Conservation (phyloP, 352 stramenopile genomes). For the Phytophthora sp. region DNA sequence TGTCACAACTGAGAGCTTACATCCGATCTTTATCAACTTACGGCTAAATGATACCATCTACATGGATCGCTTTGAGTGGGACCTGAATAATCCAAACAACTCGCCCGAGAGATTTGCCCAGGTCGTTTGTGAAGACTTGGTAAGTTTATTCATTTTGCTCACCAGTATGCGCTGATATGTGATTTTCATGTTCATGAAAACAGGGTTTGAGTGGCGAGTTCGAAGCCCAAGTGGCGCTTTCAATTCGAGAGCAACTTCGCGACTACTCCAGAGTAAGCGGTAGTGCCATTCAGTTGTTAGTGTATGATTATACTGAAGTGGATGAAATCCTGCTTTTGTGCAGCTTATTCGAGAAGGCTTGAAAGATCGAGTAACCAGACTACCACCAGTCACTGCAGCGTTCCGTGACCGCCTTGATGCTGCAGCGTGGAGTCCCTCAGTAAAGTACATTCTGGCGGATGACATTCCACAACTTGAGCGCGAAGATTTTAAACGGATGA, state of each 20-base stretch:
- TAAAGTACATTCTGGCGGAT: slow-evolving; percentile 80
- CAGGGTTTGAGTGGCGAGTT: slow-evolving; percentile 83
- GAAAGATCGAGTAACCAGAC: slow-evolving; percentile 60
- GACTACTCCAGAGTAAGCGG: slow-evolving; percentile 69
- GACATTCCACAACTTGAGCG: slow-evolving; percentile 77
- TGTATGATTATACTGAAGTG: slow-evolving; percentile 3
- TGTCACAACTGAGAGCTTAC: slow-evolving; percentile 61
- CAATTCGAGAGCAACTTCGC: slow-evolving; percentile 79
- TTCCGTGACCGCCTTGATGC: slow-evolving; percentile 74
- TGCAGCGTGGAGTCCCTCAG: slow-evolving; percentile 64
- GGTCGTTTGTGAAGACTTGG: slow-evolving; percentile 72
- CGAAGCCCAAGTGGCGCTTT: slow-evolving; percentile 76
- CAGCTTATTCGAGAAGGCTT: slow-evolving; percentile 78
- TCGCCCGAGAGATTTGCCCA: slow-evolving; percentile 74
- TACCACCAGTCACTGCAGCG: slow-evolving; percentile 58
- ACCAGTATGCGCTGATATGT: background rate
- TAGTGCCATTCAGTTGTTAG: background rate
- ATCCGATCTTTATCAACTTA: slow-evolving; percentile 85
- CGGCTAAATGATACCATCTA: slow-evolving; percentile 83
- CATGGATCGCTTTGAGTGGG: slow-evolving; percentile 86
- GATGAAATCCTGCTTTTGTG: background rate
- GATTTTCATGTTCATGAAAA: background rate
- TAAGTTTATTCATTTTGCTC: slow-evolving; percentile 24
- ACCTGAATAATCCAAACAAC: slow-evolving; percentile 69
- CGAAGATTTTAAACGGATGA: slow-evolving; percentile 85